phyloP scores from a whole-genome alignment of 176 grass and related monocot species.

The Chrysopogon serrulatus region DNA sequence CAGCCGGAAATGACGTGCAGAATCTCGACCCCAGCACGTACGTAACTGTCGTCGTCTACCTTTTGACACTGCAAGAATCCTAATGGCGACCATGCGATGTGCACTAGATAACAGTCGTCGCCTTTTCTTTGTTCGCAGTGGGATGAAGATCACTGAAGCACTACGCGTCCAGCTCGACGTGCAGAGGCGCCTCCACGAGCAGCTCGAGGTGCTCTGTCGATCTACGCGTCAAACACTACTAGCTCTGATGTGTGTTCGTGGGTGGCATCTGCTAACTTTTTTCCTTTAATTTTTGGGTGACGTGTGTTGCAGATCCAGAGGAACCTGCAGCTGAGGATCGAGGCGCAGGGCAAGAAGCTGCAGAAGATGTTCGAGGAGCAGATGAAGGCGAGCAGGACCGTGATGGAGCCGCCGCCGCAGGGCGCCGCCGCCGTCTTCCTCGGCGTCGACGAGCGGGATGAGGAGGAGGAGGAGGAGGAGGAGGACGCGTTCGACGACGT shows the following conservation, averaged over 20 bases:
- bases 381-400: conserved; percentile 46
- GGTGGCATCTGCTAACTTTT: background rate
- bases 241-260: background rate
- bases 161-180: conserved; percentile 77
- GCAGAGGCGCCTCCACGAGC: conserved; percentile 89
- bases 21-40: conserved; percentile 47
- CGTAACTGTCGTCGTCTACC: conserved; percentile 24
- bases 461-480: background rate
- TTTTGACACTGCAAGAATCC: conserved; percentile 21
- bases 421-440: background rate
- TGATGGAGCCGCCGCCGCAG: conserved; percentile 12
- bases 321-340: conserved; percentile 75
- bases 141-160: conserved; percentile 74
- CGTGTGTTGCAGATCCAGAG: conserved; percentile 47
- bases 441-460: background rate
- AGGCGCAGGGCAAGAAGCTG: conserved; percentile 75
- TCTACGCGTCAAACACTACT: conserved; percentile 8
- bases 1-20: conserved; percentile 32
- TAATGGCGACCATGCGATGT: conserved; percentile 3
- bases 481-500: conserved; percentile 29
- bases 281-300: background rate
- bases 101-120: background rate
- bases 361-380: conserved; percentile 85
- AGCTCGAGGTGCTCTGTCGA: conserved; percentile 60
- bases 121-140: conserved; percentile 38